These are phyloP conservation scores for Gynostemma pentaphyllum DNA, from an alignment of 306 rosid species.

Conservation along the genomic window DNA sequence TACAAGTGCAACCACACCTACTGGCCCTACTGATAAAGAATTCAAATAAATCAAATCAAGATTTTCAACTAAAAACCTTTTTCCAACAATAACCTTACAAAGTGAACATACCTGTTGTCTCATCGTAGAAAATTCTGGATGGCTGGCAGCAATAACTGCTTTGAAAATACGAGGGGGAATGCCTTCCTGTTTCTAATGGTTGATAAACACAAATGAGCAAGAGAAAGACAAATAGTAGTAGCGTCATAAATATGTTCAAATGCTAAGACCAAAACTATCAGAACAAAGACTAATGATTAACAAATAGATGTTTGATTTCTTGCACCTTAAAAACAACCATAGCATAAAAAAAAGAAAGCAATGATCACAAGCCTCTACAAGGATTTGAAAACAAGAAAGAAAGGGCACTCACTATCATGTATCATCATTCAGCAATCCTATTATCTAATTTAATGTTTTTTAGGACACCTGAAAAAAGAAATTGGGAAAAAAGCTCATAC, in stretches of 20 bases:
- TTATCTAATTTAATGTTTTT: background rate
- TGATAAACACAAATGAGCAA: constrained; percentile 14
- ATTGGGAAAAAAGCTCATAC: background rate
- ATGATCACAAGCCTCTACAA: background rate
- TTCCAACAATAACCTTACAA: background rate
- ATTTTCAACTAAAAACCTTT: background rate
- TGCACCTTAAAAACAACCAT: background rate
- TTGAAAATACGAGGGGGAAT: constrained; percentile 56
- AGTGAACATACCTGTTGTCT: constrained; percentile 67
- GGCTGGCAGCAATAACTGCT: constrained; percentile 84
- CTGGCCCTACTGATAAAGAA: too few species aligned
- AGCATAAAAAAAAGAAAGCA: background rate
- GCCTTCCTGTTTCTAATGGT: constrained; percentile 13
- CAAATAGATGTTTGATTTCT: background rate
- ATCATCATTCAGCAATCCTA: background rate
- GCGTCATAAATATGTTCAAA: constrained; percentile 9
- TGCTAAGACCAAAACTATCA: constrained; percentile 5
- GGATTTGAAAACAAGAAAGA: background rate
- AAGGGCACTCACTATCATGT: background rate
- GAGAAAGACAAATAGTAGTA: constrained; percentile 1
- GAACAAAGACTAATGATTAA: background rate
- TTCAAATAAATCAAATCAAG: too few species aligned
- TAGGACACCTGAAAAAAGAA: too few species aligned
- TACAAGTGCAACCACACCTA: background rate
- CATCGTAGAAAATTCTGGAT: constrained; percentile 91